These are phyloP conservation scores for Bipolaris sorokiniana DNA, from an alignment of 2,329 filamentous ascomycete species.

Conservation along the genomic window DNA sequence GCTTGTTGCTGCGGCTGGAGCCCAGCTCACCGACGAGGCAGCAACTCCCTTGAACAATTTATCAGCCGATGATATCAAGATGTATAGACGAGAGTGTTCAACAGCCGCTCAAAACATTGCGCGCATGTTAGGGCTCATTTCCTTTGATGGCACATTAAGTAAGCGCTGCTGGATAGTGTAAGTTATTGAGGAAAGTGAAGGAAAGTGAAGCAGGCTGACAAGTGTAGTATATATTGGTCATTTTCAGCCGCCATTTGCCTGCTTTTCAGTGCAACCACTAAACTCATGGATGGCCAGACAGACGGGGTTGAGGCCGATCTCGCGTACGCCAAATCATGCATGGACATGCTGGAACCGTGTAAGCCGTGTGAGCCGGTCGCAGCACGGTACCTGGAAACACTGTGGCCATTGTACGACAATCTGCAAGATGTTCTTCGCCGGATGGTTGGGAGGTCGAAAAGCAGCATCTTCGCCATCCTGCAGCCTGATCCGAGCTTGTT, in stretches of 20 bases:
- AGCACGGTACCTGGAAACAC: constrained; percentile 38
- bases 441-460: constrained; percentile 40
- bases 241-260: constrained; percentile 46
- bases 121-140: constrained; percentile 43
- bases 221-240: constrained; percentile 44
- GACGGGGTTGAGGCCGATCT: constrained; percentile 43
- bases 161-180: constrained; percentile 47
- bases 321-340: constrained; percentile 41
- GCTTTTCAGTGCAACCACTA: constrained; percentile 44
- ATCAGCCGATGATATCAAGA: constrained; percentile 33
- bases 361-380: constrained; percentile 43
- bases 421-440: constrained; percentile 43
- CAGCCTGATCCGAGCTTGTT: constrained; percentile 33
- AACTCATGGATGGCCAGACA: constrained; percentile 41
- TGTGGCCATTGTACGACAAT: constrained; percentile 45
- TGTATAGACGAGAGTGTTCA: constrained; percentile 41
- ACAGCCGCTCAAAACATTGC: constrained; percentile 46
- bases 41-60: constrained; percentile 34
- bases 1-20: constrained; percentile 42
- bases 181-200: not conserved
- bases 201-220: not conserved
- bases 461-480: constrained; percentile 44
- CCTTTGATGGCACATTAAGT: constrained; percentile 44
- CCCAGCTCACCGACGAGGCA: constrained; percentile 36
- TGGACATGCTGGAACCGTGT: constrained; percentile 45